A percentile compares a stretch with the other conserved stretches of the same genome.
phyloP scores from a whole-genome alignment of 495 filamentous ascomycete genomes.

The Penicillium malachiteum region DNA sequence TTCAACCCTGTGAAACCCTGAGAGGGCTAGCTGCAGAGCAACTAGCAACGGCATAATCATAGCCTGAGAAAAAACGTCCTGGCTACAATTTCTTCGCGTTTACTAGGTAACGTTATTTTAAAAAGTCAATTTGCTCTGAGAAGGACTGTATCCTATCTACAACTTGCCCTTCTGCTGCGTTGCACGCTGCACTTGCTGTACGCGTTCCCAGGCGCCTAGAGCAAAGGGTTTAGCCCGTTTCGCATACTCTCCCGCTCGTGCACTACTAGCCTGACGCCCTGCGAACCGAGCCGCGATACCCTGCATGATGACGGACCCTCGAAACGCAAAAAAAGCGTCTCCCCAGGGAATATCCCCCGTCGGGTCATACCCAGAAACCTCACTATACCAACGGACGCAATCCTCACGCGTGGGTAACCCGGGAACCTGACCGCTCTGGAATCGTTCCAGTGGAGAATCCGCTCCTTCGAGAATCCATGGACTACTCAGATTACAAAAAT shows the following conservation, averaged over 20 bases:
- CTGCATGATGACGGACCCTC: conserved; percentile 81
- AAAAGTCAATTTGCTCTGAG: neutral
- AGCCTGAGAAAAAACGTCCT: no score
- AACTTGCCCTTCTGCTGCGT: conserved; percentile 46
- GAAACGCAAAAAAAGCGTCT: conserved; percentile 65
- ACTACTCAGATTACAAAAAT: conserved; percentile 75
- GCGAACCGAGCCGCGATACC: conserved; percentile 89
- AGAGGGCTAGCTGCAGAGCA: no score
- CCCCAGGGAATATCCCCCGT: conserved; percentile 55
- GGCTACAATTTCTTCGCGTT: no score
- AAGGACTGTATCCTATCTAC: conserved; percentile 22
- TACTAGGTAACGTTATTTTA: no score
- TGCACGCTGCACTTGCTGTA: conserved; percentile 45
- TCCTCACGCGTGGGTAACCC: conserved; percentile 75
- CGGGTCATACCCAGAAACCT: conserved; percentile 68
- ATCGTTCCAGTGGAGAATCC: conserved; percentile 42
- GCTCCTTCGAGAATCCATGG: conserved; percentile 60
- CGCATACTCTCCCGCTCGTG: conserved; percentile 70
- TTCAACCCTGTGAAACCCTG: no score
- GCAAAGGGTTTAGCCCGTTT: conserved; percentile 62
- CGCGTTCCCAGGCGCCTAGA: conserved; percentile 70
- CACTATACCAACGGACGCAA: conserved; percentile 73
- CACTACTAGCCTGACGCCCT: conserved; percentile 84
- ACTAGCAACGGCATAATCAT: no score
- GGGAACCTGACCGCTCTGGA: conserved; percentile 58